Evolutionary conservation across 805 yeast genomes (phyloP), one percentile per base, ranked within the genome.

Genomic region (Candida tallmaniae): DNA sequence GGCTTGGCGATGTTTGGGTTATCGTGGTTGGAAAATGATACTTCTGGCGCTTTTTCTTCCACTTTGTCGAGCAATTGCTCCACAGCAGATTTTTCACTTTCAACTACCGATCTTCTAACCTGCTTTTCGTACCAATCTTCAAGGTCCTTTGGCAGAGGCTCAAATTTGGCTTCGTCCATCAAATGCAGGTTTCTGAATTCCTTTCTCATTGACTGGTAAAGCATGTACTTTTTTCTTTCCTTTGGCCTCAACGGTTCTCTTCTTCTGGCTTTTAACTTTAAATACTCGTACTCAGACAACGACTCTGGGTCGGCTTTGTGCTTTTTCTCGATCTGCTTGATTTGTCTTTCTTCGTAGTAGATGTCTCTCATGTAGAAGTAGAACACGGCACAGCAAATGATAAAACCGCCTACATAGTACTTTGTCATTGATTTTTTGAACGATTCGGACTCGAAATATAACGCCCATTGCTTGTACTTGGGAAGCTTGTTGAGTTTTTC

Each of bases 361-460:
- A 82, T 54, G 48, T 81, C 83, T 46, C 76, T 67, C 77, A 83
- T 79, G 52, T 79, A 78, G 50, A 70, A 70, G 38, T 75, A 68
- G 34, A 86, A 84, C 38, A 79, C 73, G 14, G 73, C 62, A 19
- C 78, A 53, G 48, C 80, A 73, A 7, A 72, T 60, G 2, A 66
- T 65, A 51, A 82, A 82, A 2, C 76, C 71, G n/a, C 73, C 75
- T 27, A 83, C 51, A 42, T 82, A 74, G 51, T 70, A 76, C 45
- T 75, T 74, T 5, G 88, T 79, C 67, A 82, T 67, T 32, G 72
- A 70, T 47, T 72, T 77, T 40, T 75, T 73, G 57, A 82, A 82
- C 34, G 72, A 69, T 35, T 71, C 70, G 2, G 81, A 69, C 35
- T 78, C 54, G 34, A 58, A 51, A 41, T 64, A 64, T n/a, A 42